These are phyloP conservation scores for Moniliella sp. DNA, from an alignment of 1,284 basidiomycete species.

Conservation along the genomic window DNA sequence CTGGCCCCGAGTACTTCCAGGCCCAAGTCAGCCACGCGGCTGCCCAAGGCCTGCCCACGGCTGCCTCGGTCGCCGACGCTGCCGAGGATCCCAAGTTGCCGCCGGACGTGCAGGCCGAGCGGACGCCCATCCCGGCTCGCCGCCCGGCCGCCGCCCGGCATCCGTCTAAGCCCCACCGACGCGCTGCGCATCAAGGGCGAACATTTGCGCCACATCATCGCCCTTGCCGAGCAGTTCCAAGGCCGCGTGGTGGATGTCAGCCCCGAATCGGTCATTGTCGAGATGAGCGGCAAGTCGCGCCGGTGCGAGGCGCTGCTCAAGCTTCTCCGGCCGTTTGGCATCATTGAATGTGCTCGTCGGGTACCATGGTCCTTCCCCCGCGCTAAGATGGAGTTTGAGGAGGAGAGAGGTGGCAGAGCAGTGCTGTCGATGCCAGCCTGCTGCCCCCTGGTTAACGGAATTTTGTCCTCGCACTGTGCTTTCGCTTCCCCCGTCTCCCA, in stretches of 20 bases:
- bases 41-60: conserved; percentile 2
- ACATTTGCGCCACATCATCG: conserved; percentile 63
- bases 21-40: background rate
- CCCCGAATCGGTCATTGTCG: conserved; percentile 78
- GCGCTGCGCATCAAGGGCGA: conserved; percentile 71
- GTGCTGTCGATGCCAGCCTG: conserved; percentile 23
- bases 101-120: too few species aligned
- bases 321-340: conserved; percentile 76
- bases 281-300: conserved; percentile 73
- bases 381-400: too few species aligned
- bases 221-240: conserved; percentile 67
- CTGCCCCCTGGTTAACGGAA: conserved; percentile 29
- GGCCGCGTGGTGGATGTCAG: conserved; percentile 83
- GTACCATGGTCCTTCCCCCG: conserved; percentile 30
- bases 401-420: conserved; percentile 15
- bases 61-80: conserved; percentile 3
- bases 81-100: conserved; percentile 1
- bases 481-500: too few species aligned
- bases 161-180: conserved; percentile 50
- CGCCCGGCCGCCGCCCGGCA: conserved; percentile 7
- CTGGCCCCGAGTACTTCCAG: conserved; percentile 86
- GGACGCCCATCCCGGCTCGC: too few species aligned
- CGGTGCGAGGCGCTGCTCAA: conserved; percentile 81
- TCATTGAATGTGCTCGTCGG: conserved; percentile 62
- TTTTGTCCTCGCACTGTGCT: too few species aligned